Base-by-base conservation (phyloP, 169 alveolate genomes). In the Plasmodium knowlesi region DNA sequence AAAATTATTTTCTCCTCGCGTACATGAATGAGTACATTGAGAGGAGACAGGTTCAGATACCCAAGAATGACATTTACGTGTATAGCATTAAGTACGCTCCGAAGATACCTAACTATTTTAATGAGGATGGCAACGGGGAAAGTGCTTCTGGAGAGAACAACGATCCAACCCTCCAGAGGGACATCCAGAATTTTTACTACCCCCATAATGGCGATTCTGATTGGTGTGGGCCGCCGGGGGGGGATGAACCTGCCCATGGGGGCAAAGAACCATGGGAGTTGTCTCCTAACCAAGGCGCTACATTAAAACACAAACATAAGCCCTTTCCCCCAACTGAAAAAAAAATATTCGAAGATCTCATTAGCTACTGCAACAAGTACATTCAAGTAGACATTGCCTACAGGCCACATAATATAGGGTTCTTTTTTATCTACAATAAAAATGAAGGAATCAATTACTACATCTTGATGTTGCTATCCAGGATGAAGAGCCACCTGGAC, bases 1-100 rank as follows among this genome's bases (percentile, higher is more conserved):
- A 89, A 41, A 83, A 89, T 16, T 89, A 89, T 57, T 89, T 89
- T 70, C 34, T 89, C 19, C 78, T 89, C 10, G 46, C 83, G 4
- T 89, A 89, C 57, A 89, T 89, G 83, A 78, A 89, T 89, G 94
- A 89, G 82, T 79, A 79, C 71, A 89, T 67, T 8, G 94, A 89
- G 82, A 89, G 73, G 34, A 89, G 34, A 43, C 80, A 89, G 73
- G 73, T 89, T 10, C 76, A 89, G 72, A 71, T 89, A 34, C 53
- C 83, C 14, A 39, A 37, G 32, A 89, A 89, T 22, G 94, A 79
- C 19, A 67, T 53, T n/a, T 67, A 89, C 34, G 73, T 89, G 30
- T 32, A 89, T 70, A 89, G 12, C 19, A 89, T 89, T 22, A 89
- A 41, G 19, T 89, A 89, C 41, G 39, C 37, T 3, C 94, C 94